Evolutionary conservation across 2,329 filamentous ascomycete species (phyloP), one percentile per base, ranked within the genome.

Genomic region (Cytospora schulzeri): DNA sequence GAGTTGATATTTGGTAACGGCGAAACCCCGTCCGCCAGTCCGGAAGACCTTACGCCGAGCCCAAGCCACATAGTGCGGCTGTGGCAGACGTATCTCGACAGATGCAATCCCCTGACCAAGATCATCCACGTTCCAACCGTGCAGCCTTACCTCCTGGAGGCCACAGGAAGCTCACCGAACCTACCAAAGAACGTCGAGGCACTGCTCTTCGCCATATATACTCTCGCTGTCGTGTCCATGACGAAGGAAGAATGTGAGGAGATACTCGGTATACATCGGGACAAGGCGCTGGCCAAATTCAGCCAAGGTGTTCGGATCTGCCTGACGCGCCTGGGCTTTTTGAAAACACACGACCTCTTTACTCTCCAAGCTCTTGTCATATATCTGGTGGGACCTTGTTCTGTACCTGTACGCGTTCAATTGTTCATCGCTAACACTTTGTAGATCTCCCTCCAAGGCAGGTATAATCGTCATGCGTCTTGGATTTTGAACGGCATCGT

Each of bases 61-160:
- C 83, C 87, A 0, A 81, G 85, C 15, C 86, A 91, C 38, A 84
- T 91, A 29, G 88, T 91, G 70, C 82, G 83, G 58, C 80, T 94
- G 6, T 94, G 91, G 91, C 88, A 92, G 72, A 79, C 86, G 11
- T 93, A 89, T 68, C 77, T 92, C 7, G 87, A 91, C 57, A 88
- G 91, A 66, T 87, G 93, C 62, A 90, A 93, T 70, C 90, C 91
- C 0, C 74, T 92, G 54, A 85, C 87, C 69, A 93, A 93, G 72
- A 77, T 86, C 54, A 86, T 92, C 28, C 91, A 94, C 72, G 83
- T 89, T 1, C 90, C 91, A 0, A 87, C 87, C 0, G 75, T 92
- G 4, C 88, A 92, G 70, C 82, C 84, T 2, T 82, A 84, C 54
- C 78, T 93, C 9, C 81, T 90, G 45, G 84, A 90, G 64, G 88